Base-by-base conservation (phyloP, 1,139 yeast genomes). In the Geotrichum candidum region DNA sequence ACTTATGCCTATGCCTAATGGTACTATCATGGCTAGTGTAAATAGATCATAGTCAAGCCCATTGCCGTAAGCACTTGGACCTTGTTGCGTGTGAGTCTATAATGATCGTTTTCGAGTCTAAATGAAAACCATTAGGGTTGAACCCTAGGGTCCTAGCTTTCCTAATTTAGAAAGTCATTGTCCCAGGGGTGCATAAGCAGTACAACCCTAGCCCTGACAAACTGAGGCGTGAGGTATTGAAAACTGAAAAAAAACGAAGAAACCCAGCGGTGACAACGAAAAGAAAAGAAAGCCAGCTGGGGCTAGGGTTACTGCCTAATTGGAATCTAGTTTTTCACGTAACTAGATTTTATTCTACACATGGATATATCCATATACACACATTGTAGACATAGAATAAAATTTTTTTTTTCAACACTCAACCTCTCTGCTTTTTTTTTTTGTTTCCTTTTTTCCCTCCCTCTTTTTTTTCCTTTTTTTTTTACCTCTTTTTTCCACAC, bases 111-210 rank as follows among this genome's bases (percentile, higher is more conserved):
- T 35, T 9, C 1, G n/a, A 35, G 41, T 10, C 13, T 15, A 6
- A 6, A 5, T 6, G 10, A 38, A 11, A 29, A 9, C 1, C 51
- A 33, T 51, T 53, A 63, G 63, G 65, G 66, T 55, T 48, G 23
- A 56, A 38, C 65, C 66, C 64, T 60, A 59, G 48, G 33, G 33
- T 5, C 7, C 1, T 29, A 1, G 10, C 27, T 25, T 33, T 51
- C 59, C 59, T 33, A 41, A 51, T 18, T 1, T 27, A 41, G 50
- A 38, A 57, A 31, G 22, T 10, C 23, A 29, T 13, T 10, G 15
- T 25, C 56, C 27, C 56, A 31, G n/a, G n/a, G n/a, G 6, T 13
- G n/a, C 25, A 25, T 13, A 27, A 25, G 4, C 2, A 25, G 4
- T 2, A 38, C 10, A 13, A n/a, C 48, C 48, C 48, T 41, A 41